Evolutionary conservation across 768 basidiomycete species (phyloP).

Genomic region (Leccinum disarticulatum): DNA sequence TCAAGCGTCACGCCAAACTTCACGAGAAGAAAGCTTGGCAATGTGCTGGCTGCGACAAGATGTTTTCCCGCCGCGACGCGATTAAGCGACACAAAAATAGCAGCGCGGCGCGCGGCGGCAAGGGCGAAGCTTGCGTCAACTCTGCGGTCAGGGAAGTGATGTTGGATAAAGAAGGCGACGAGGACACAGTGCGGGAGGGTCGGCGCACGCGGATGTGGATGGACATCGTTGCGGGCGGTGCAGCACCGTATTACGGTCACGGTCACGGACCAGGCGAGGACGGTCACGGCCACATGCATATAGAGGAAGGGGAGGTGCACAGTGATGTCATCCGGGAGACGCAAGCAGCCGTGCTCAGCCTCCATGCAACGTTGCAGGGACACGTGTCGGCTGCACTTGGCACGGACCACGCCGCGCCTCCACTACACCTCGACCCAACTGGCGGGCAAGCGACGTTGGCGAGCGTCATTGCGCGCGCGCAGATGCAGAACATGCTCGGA

Average conservation of each 20-base stretch:
- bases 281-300: constrained; percentile 20
- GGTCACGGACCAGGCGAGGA: constrained; percentile 1
- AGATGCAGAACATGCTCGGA: constrained; percentile 43
- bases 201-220: constrained; percentile 65
- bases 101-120: constrained; percentile 49
- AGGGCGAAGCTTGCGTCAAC: constrained; percentile 50
- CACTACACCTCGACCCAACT: constrained; percentile 42
- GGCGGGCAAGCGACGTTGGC: constrained; percentile 68
- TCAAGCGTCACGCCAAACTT: constrained; percentile 72
- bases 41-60: constrained; percentile 70
- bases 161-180: constrained; percentile 39
- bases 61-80: constrained; percentile 76
- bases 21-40: constrained; percentile 75
- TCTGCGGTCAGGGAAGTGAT: constrained; percentile 66
- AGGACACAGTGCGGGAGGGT: constrained; percentile 48
- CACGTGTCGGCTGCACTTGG: constrained; percentile 60
- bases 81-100: constrained; percentile 76
- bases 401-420: constrained; percentile 31
- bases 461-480: constrained; percentile 71
- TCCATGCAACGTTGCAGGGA: constrained; percentile 56
- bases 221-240: constrained; percentile 48
- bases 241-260: constrained; percentile 13
- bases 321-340: constrained; percentile 45
- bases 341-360: constrained; percentile 51
- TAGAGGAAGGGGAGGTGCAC: constrained; percentile 66